These are phyloP conservation scores for Microbotryomycetes sp. DNA, from an alignment of 1,284 basidiomycete genomes.

Conservation along the genomic window DNA sequence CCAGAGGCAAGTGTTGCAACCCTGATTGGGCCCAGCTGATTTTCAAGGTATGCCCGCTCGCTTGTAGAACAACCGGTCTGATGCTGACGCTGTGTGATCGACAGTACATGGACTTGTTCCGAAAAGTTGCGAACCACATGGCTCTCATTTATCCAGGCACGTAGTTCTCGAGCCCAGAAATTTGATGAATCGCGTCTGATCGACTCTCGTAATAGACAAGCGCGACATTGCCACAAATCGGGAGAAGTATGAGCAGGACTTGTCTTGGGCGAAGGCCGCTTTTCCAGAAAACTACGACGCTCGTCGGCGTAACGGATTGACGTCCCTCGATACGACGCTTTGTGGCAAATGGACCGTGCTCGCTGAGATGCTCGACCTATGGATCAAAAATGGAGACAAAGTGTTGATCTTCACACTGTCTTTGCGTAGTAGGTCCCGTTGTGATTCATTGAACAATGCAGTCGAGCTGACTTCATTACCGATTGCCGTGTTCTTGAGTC, in stretches of 20 bases:
- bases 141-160: slow-evolving; percentile 68
- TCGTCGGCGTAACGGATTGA: slow-evolving; percentile 29
- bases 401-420: slow-evolving; percentile 65
- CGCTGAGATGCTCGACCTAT: slow-evolving; percentile 53
- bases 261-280: slow-evolving; percentile 36
- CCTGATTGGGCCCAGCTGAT: slow-evolving; percentile 27
- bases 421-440: slow-evolving; percentile 10
- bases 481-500: slow-evolving; percentile 63
- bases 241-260: slow-evolving; percentile 37
- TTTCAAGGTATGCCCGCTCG: slow-evolving; percentile 48
- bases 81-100: slow-evolving; percentile 45
- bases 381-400: slow-evolving; percentile 50
- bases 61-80: slow-evolving; percentile 35
- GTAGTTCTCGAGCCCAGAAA: slow-evolving; percentile 3
- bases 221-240: slow-evolving; percentile 45
- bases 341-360: slow-evolving; percentile 83
- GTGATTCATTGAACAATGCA: not conserved
- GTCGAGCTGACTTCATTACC: not conserved
- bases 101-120: slow-evolving; percentile 63
- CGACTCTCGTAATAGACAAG: slow-evolving; percentile 50
- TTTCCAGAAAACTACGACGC: slow-evolving; percentile 38
- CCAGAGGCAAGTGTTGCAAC: slow-evolving; percentile 39
- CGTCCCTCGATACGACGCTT: slow-evolving; percentile 45
- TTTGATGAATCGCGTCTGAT: not conserved
- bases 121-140: slow-evolving; percentile 79